Conservation (phyloP, 2,329 filamentous ascomycete species). For the Ciborinia camelliae region DNA sequence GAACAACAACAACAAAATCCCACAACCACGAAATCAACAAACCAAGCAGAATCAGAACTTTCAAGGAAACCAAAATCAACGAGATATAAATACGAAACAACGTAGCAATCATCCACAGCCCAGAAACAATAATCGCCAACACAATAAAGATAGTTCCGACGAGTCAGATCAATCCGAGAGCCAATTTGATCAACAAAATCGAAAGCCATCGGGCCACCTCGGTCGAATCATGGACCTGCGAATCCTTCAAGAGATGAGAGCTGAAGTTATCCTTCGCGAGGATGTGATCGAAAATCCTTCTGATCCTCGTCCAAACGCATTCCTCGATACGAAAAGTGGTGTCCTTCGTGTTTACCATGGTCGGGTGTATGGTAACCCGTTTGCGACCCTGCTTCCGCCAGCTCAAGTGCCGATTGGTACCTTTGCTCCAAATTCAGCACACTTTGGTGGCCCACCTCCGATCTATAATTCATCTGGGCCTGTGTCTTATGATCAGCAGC, state of each 20-base stretch:
- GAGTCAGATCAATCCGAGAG: neutral
- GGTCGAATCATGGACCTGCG: slow-evolving; percentile 9
- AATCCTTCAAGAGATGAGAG: slow-evolving; percentile 13
- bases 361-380: slow-evolving; percentile 51
- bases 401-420: slow-evolving; percentile 42
- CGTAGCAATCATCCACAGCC: neutral
- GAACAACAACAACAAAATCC: neutral
- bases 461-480: neutral
- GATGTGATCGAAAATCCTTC: slow-evolving; percentile 50
- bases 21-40: neutral
- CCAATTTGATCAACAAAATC: neutral
- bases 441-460: slow-evolving; percentile 37
- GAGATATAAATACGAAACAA: neutral
- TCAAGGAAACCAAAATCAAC: neutral
- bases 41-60: neutral
- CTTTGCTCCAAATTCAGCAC: slow-evolving; percentile 22
- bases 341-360: slow-evolving; percentile 57
- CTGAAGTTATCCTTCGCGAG: slow-evolving; percentile 41
- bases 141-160: slow-evolving; percentile 2
- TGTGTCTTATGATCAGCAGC: slow-evolving; percentile 4
- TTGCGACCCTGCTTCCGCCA: slow-evolving; percentile 47
- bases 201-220: neutral
- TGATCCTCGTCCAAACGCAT: slow-evolving; percentile 58
- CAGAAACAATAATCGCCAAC: neutral
- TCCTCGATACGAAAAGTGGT: slow-evolving; percentile 51